Base-by-base conservation (phyloP, 2,329 filamentous ascomycete genomes). In the Monosporascus sp. region DNA sequence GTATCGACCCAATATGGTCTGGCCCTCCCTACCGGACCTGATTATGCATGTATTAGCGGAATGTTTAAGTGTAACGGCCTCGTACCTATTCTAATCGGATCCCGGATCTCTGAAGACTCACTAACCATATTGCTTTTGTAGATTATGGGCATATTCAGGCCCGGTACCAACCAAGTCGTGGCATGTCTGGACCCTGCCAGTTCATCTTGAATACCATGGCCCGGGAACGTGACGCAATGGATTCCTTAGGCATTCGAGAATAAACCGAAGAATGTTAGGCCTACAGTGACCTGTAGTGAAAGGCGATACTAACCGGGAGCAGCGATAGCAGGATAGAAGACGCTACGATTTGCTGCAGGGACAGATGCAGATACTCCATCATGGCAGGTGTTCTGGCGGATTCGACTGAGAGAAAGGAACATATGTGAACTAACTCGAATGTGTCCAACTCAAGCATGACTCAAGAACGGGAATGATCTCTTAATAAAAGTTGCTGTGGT, bases 21-120 rank as follows among this genome's bases (percentile, higher is more conserved):
- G 31, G 66, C 47, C 28, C 65, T 65, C 31, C 68, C 64, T 15
- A 66, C 49, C 8, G 64, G 61, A 11, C 66, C 64, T 65, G 14
- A 9, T 22, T 15, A 3, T 28, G 14, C 20, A 45, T 46, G 35
- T 46, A 44, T 48, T 37, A 31, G 52, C 43, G 49, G 50, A 14
- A 41, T 22, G 7, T 31, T 14, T 28, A 2, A 22, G 24, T 11
- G 14, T 8, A 31, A 31, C 28, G 28, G 8, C 28, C 9, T 31
- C 28, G 9, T 31, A 31, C 28, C 11, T 1, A 11, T 9, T 24
- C 22, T 22, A 5, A 37, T 11, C 20, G 2, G 11, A 46, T 31
- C 9, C 24, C 14, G 14, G 20, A 26, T 5, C 11, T 17, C 7
- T 14, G 14, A 22, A 17, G 22, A 14, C 11, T 7, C 35, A 52